Percentiles rank a stretch among this genome's conserved stretches.
Conservation (phyloP, 805 yeast species). For the Vanderwaltozyma verrucispora region DNA sequence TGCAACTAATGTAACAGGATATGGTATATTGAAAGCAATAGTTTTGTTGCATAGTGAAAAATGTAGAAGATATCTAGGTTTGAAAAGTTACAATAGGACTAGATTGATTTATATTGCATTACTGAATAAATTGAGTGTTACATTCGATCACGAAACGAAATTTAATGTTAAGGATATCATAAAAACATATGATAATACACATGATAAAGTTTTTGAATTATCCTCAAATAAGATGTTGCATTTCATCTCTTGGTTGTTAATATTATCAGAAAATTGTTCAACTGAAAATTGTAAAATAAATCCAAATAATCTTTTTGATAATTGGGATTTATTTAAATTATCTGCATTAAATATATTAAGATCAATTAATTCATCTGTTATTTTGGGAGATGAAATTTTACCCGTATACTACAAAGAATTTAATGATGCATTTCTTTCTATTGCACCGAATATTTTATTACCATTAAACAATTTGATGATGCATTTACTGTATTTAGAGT, state of each 20-base stretch:
- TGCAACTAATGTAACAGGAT: slow-evolving; percentile 27
- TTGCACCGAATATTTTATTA: slow-evolving; percentile 35
- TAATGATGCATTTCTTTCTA: slow-evolving; percentile 19
- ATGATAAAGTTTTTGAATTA: too few relatives aligned
- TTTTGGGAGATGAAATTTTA: slow-evolving; percentile 11
- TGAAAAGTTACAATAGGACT: slow-evolving; percentile 31
- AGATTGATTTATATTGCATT: slow-evolving; percentile 42
- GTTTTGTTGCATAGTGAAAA: slow-evolving; percentile 37
- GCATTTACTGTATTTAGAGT: slow-evolving; percentile 30
- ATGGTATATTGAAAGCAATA: slow-evolving; percentile 35
- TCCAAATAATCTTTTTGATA: slow-evolving; percentile 16
- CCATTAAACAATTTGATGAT: slow-evolving; percentile 39
- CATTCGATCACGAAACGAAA: too few relatives aligned
- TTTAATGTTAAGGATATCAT: slow-evolving; percentile 15
- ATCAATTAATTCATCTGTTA: slow-evolving; percentile 36
- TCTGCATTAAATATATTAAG: slow-evolving; percentile 38
- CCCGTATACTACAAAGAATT: slow-evolving; percentile 29
- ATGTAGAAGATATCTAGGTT: slow-evolving; percentile 28
- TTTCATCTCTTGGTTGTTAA: slow-evolving; percentile 40
- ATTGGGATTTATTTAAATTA: slow-evolving; percentile 36
- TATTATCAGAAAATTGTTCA: slow-evolving; percentile 33
- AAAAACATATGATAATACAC: slow-evolving; percentile 35
- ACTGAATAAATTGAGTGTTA: too few relatives aligned
- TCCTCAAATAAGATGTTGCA: too few relatives aligned
- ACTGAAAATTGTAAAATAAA: slow-evolving; percentile 24